Base-by-base conservation (phyloP, 2,329 filamentous ascomycete species). In the Diplodia corticola region DNA sequence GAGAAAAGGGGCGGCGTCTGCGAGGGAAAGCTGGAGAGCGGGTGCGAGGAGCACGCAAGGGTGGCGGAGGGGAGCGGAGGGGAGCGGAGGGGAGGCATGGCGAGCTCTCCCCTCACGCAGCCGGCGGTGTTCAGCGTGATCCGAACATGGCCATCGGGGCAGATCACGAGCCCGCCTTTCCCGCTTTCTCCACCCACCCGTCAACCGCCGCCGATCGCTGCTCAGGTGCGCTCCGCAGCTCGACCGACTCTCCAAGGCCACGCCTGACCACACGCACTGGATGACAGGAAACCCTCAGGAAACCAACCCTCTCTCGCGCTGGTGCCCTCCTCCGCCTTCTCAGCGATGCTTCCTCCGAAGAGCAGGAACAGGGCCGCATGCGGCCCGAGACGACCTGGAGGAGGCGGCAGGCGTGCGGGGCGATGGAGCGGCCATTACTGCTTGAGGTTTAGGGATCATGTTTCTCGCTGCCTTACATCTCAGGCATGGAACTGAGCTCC, bases 81-180 rank as follows among this genome's bases (percentile, higher is more conserved):
- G n/a, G 40, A 44, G 54, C n/a, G 7, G 46, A 49, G 46, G 22
- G 46, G 46, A 49, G 46, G 46, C 46, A 49, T 20, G 46, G 3
- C 46, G 4, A 22, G 7, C 46, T 15, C 37, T 22, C 13, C 37
- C 10, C 22, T 26, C 54, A 37, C 54, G 40, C 55, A 59, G n/a
- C 55, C 37, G 55, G 37, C 24, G 57, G 57, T 40, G 20, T 30
- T 59, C 24, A 15, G 55, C 24, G 28, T 61, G 40, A 48, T 61
- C 57, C 37, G 57, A 35, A 24, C 54, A 57, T 55, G 22, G 22
- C 37, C 54, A 46, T 61, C 26, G 44, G 57, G 57, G 57, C 57
- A 61, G 57, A 61, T 61, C 57, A 61, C 57, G 57, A 61, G 57
- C 40, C 55, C 55, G 28, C 37, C 54, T 59, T 40, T n/a, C 22